These are phyloP conservation scores for Gracilaria gracilis DNA, from an alignment of 23 red algal species.

Conservation along the genomic window DNA sequence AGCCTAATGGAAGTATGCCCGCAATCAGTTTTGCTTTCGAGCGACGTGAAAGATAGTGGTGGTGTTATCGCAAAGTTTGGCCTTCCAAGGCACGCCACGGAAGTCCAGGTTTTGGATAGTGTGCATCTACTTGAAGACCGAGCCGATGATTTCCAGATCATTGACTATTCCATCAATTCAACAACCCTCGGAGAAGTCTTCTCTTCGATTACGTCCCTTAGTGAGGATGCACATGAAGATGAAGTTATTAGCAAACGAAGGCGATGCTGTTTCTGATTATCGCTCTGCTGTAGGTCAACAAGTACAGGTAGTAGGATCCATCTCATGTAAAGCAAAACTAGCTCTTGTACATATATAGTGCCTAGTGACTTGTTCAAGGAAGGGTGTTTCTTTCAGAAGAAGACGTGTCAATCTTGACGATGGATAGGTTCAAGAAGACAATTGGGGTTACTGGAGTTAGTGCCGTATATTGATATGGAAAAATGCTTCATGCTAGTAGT, in stretches of 20 bases:
- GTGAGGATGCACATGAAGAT: constrained; percentile 51
- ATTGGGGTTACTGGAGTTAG: too few species aligned
- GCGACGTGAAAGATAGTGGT: constrained; percentile 38
- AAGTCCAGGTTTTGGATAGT: constrained; percentile 30
- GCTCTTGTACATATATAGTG: not conserved
- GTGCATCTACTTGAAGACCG: constrained; percentile 41
- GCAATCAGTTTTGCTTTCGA: not conserved
- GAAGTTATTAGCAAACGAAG: not conserved
- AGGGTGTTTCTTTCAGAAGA: not conserved
- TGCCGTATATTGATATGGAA: too few species aligned
- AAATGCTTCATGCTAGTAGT: too few species aligned
- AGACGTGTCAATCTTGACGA: not conserved
- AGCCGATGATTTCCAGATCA: constrained; percentile 30
- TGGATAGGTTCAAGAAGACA: too few species aligned
- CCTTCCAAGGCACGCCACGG: constrained; percentile 38
- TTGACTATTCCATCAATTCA: constrained; percentile 68
- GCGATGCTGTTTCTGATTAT: constrained; percentile 15
- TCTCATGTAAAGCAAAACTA: not conserved
- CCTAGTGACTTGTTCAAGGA: not conserved
- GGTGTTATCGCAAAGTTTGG: constrained; percentile 28
- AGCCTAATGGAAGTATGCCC: constrained; percentile 21
- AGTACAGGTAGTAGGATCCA: too few species aligned
- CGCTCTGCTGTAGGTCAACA: too few species aligned
- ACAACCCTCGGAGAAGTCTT: constrained; percentile 62
- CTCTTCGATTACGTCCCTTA: constrained; percentile 68